Evolutionary conservation across 2,329 filamentous ascomycete species (phyloP).

Genomic region (Leptosphaerulina australis): DNA sequence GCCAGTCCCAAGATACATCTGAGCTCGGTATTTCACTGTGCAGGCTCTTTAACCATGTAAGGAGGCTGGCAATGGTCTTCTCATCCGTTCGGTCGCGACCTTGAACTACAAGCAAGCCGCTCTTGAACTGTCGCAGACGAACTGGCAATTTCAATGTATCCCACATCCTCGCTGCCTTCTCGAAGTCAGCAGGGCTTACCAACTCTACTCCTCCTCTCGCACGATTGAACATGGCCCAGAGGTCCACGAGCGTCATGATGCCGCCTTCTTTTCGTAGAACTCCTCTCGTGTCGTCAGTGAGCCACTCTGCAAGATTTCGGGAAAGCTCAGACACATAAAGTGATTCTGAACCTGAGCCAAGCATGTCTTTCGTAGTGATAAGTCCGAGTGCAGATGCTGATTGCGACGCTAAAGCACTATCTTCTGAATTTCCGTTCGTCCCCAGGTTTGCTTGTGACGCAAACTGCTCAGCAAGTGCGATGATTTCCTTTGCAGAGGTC

Average conservation of each 20-base stretch:
- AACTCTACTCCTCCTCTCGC: conserved; percentile 92
- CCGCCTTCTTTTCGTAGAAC: conserved; percentile 47
- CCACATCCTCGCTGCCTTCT: conserved; percentile 87
- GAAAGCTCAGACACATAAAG: conserved; percentile 76
- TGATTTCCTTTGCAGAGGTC: conserved; percentile 95
- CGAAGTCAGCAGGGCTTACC: conserved; percentile 88
- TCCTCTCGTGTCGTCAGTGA: conserved; percentile 48
- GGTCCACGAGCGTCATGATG: conserved; percentile 49
- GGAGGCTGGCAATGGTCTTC: conserved; percentile 77
- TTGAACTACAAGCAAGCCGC: conserved; percentile 93
- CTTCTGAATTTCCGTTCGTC: conserved; percentile 66
- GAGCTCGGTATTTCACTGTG: conserved; percentile 68
- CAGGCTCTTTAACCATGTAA: conserved; percentile 77
- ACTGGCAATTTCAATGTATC: conserved; percentile 85
- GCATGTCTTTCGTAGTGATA: conserved; percentile 93
- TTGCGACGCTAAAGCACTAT: conserved; percentile 76
- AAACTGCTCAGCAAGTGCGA: conserved; percentile 89
- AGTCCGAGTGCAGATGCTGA: conserved; percentile 84
- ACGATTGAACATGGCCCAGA: conserved; percentile 77
- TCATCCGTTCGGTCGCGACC: conserved; percentile 87
- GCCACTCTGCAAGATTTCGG: conserved; percentile 48
- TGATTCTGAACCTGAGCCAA: conserved; percentile 77
- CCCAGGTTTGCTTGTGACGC: conserved; percentile 68
- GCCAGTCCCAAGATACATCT: conserved; percentile 77
- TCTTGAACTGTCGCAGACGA: conserved; percentile 85